phyloP scores from a whole-genome alignment of 140 eudicot genomes.

The Oenanthe javanica region DNA sequence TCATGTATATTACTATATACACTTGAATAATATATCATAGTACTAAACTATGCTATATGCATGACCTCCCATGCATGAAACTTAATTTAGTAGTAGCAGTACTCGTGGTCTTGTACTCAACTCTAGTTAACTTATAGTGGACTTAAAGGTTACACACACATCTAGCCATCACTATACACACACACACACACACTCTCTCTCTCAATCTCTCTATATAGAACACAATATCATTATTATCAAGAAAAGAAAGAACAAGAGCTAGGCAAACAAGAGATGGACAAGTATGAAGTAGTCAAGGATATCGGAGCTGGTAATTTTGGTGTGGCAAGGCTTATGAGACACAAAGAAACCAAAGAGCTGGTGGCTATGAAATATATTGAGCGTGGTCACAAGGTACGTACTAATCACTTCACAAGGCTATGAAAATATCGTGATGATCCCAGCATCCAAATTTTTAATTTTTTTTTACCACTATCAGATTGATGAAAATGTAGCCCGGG shows the following conservation, averaged over 20 bases:
- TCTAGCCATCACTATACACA: not conserved
- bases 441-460: not conserved
- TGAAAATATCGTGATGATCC: too few species aligned
- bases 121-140: not conserved
- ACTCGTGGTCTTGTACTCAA: not conserved
- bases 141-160: not conserved
- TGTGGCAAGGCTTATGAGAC: constrained; percentile 10
- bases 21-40: not conserved
- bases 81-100: not conserved
- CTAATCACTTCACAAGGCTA: too few species aligned
- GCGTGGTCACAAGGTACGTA: constrained; percentile 4
- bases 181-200: not conserved
- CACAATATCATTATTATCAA: not conserved
- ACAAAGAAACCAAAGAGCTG: constrained; percentile 6
- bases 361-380: constrained; percentile 9
- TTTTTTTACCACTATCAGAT: not conserved
- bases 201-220: not conserved
- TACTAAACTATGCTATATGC: not conserved
- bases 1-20: too few species aligned
- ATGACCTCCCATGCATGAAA: constrained; percentile 2
- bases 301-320: constrained; percentile 5
- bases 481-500: constrained; percentile 6
- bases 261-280: not conserved
- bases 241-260: not conserved
- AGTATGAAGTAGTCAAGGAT: constrained; percentile 4